Conservation (phyloP, 1,284 basidiomycete species). For the Fomitopsis betulina region DNA sequence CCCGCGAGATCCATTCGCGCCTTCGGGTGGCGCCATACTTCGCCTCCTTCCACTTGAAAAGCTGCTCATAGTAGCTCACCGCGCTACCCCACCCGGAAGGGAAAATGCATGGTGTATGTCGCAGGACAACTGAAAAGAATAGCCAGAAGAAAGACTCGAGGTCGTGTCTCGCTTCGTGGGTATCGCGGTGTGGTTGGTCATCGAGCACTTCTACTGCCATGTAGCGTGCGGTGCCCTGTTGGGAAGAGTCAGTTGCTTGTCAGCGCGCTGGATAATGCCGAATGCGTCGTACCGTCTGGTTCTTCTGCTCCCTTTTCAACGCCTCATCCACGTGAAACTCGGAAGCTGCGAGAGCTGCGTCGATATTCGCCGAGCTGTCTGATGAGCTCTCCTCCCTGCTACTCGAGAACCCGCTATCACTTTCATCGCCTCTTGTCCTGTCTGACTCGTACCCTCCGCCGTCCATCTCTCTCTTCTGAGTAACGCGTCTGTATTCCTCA, state of each 20-base stretch:
- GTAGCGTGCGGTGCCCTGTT: constrained; percentile 12
- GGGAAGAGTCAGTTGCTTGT: neutral
- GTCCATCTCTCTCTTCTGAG: neutral
- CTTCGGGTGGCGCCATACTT: neutral
- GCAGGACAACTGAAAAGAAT: constrained; percentile 10
- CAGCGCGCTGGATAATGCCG: too few relatives aligned
- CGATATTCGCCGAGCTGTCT: too few relatives aligned
- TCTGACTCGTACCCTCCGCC: neutral
- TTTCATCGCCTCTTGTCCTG: neutral
- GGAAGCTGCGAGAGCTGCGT: too few relatives aligned
- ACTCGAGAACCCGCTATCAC: too few relatives aligned
- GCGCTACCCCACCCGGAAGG: too few relatives aligned
- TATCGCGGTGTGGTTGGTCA: neutral
- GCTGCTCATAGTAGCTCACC: neutral
- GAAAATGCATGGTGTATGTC: constrained; percentile 3
- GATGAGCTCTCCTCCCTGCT: too few relatives aligned
- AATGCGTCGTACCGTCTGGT: neutral
- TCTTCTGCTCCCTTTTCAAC: neutral
- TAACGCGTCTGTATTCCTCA: neutral
- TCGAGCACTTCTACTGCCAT: constrained; percentile 4
- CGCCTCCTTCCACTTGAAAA: neutral
- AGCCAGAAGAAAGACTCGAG: constrained; percentile 14
- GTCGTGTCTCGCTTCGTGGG: constrained; percentile 1
- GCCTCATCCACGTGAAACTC: too few relatives aligned
- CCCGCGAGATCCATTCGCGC: neutral